Evolutionary conservation across 768 basidiomycete genomes (phyloP).

Genomic region (Kwoniella shandongensis): DNA sequence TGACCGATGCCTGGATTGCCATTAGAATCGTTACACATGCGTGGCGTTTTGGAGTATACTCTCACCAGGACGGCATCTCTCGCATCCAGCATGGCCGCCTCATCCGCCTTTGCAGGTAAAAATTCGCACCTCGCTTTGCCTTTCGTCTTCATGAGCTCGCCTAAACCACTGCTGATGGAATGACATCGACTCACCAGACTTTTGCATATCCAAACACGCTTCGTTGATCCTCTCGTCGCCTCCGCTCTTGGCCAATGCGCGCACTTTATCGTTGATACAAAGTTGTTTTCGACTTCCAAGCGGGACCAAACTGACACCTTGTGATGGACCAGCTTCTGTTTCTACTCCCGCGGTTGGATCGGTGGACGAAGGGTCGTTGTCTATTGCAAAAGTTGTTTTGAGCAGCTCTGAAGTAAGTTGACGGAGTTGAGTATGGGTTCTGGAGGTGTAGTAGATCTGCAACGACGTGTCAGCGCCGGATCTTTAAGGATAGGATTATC

Average conservation of each 20-base stretch:
- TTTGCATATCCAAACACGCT: constrained; percentile 75
- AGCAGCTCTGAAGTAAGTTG: constrained; percentile 83
- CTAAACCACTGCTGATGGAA: background rate
- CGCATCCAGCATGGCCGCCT: constrained; percentile 71
- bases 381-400: constrained; percentile 62
- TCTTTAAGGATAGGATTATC: background rate
- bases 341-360: background rate
- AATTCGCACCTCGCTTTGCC: constrained; percentile 67
- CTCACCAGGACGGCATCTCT: constrained; percentile 84
- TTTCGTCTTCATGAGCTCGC: constrained; percentile 1
- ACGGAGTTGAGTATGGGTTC: constrained; percentile 92
- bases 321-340: background rate
- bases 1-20: constrained; percentile 68
- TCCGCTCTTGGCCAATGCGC: constrained; percentile 56
- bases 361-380: background rate
- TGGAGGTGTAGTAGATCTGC: constrained; percentile 85
- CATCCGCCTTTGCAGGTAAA: constrained; percentile 70
- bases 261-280: constrained; percentile 83
- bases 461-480: background rate
- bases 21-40: background rate
- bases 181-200: constrained; percentile 58
- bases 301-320: constrained; percentile 66
- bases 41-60: constrained; percentile 29
- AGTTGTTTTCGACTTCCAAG: constrained; percentile 87
- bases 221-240: constrained; percentile 72